Evolutionary conservation across 73 alveolate genomes (phyloP).

Genomic region (Blepharisma stoltei): DNA sequence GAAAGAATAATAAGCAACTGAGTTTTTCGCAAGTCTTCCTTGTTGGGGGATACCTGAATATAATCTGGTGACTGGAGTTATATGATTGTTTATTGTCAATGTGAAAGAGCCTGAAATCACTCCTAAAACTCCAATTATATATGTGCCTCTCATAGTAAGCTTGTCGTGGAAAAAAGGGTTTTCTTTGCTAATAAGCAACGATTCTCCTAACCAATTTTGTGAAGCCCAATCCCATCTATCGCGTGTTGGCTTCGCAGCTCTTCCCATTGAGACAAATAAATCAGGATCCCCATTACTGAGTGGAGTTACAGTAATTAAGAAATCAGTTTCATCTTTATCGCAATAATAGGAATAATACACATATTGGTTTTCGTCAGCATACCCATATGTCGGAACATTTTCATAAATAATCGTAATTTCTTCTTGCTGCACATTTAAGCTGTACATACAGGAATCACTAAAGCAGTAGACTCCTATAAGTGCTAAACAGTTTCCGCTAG

Average conservation of each 20-base stretch:
- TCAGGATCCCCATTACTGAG: slow-evolving; percentile 21
- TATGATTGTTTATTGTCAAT: not conserved
- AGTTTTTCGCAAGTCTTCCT: not conserved
- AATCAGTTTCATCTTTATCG: not conserved
- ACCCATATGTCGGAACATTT: slow-evolving; percentile 17
- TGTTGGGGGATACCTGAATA: slow-evolving; percentile 5
- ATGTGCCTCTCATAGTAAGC: slow-evolving; percentile 18
- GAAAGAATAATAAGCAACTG: slow-evolving; percentile 8
- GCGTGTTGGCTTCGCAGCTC: not conserved
- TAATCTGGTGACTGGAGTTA: not conserved
- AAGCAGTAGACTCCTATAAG: slow-evolving; percentile 1
- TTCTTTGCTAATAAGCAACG: not conserved
- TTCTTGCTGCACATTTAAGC: not conserved
- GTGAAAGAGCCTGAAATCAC: not conserved
- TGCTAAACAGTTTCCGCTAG: not conserved
- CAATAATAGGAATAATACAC: slow-evolving; percentile 24
- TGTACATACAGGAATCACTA: slow-evolving; percentile 1
- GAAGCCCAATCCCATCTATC: not conserved
- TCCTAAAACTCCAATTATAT: slow-evolving; percentile 28
- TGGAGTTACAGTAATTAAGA: slow-evolving; percentile 15
- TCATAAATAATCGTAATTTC: not conserved
- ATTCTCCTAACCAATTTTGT: slow-evolving; percentile 21
- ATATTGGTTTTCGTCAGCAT: not conserved
- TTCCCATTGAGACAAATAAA: not conserved
- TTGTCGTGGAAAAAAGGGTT: not conserved